phyloP scores from a whole-genome alignment of 805 yeast genomes.

The Lipomyces mesembrius region DNA sequence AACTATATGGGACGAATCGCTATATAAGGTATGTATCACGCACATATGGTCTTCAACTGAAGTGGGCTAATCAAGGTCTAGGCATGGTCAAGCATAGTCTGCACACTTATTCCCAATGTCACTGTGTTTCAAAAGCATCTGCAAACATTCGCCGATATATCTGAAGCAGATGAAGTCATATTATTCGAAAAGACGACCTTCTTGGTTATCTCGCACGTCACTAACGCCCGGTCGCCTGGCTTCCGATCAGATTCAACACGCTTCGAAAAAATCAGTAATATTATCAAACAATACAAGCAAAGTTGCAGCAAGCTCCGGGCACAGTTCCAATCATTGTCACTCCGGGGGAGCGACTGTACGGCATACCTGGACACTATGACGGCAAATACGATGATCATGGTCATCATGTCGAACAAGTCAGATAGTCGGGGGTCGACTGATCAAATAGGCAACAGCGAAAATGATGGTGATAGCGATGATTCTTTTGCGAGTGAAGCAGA shows the following conservation, averaged over 20 bases:
- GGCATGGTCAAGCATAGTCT: constrained; percentile 96
- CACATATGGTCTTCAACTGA: neutral
- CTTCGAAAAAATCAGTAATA: constrained; percentile 90
- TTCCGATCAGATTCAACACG: constrained; percentile 77
- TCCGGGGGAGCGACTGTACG: constrained; percentile 57
- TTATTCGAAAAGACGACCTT: constrained; percentile 93
- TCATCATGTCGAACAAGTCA: constrained; percentile 46
- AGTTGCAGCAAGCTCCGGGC: constrained; percentile 85
- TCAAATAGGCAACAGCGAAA: neutral
- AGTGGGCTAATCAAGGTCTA: constrained; percentile 1
- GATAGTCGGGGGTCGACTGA: neutral
- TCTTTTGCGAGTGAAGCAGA: constrained; percentile 40
- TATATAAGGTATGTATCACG: constrained; percentile 59
- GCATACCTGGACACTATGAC: constrained; percentile 51
- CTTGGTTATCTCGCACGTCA: constrained; percentile 65
- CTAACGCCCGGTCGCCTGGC: constrained; percentile 31
- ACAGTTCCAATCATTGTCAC: constrained; percentile 74
- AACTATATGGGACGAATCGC: constrained; percentile 94
- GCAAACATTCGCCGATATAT: constrained; percentile 67
- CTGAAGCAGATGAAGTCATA: constrained; percentile 87
- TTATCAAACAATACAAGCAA: constrained; percentile 92
- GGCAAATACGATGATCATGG: constrained; percentile 52
- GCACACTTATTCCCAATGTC: constrained; percentile 93
- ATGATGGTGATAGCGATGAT: constrained; percentile 32
- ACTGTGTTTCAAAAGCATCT: constrained; percentile 75